phyloP scores from a whole-genome alignment of 1,284 basidiomycete species.

The Ustilago nuda region DNA sequence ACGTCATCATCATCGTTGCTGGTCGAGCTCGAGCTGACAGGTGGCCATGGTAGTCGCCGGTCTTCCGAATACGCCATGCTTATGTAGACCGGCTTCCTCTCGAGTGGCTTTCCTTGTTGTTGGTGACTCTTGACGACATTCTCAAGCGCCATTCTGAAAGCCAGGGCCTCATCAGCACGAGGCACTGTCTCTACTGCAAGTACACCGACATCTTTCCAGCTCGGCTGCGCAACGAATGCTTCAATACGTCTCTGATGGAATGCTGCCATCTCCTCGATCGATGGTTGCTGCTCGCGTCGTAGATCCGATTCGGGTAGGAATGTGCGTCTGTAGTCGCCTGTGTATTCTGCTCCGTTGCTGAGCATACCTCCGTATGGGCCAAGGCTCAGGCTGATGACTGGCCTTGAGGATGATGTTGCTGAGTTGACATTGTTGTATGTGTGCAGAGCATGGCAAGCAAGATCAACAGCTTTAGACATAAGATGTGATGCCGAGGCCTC shows the following conservation, averaged over 20 bases:
- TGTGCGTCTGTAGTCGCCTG: conserved; percentile 54
- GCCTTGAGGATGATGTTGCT: conserved; percentile 7
- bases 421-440: conserved; percentile 12
- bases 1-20: conserved; percentile 22
- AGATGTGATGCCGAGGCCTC: conserved; percentile 38
- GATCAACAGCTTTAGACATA: conserved; percentile 52
- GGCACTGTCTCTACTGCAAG: conserved; percentile 63
- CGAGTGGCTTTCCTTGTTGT: conserved; percentile 22
- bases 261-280: conserved; percentile 40
- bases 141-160: conserved; percentile 52
- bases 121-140: conserved; percentile 27
- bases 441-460: conserved; percentile 50
- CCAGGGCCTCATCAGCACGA: conserved; percentile 57
- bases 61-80: conserved; percentile 56
- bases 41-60: conserved; percentile 47
- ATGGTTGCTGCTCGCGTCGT: conserved; percentile 33
- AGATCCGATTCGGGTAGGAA: conserved; percentile 37
- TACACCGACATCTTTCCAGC: conserved; percentile 54
- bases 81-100: conserved; percentile 54
- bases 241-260: conserved; percentile 57
- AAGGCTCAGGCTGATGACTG: conserved; percentile 52
- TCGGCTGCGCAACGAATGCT: conserved; percentile 32
- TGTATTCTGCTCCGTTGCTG: conserved; percentile 61
- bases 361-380: conserved; percentile 62
- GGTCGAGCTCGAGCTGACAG: conserved; percentile 1